Conservation (phyloP, 2,329 filamentous ascomycete species). For the Colletotrichum euphorbiae region DNA sequence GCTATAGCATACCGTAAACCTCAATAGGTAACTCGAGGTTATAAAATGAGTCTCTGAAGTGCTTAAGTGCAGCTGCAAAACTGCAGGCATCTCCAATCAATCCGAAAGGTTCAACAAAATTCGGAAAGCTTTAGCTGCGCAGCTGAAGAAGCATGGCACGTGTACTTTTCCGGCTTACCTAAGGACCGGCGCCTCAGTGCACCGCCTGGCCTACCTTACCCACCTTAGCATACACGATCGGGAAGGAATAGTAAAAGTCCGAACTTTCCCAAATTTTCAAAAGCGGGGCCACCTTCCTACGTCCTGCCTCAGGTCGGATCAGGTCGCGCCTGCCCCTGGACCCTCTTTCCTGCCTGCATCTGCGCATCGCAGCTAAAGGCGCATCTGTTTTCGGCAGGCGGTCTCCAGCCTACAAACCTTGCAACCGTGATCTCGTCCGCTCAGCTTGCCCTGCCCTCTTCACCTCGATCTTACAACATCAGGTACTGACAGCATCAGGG, state of each 20-base stretch:
- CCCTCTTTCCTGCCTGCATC: neutral
- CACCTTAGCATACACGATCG: neutral
- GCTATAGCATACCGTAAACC: no score
- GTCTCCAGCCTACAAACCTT: constrained; percentile 37
- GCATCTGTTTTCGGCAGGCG: constrained; percentile 36
- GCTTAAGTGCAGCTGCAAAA: no score
- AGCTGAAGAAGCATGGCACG: constrained; percentile 1
- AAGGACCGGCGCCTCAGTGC: neutral
- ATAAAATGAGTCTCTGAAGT: no score
- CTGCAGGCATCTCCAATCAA: no score
- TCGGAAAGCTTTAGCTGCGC: neutral
- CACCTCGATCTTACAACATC: neutral
- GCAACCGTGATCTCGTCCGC: constrained; percentile 11
- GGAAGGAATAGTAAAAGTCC: constrained; percentile 12
- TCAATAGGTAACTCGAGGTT: no score
- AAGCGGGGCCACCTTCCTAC: neutral
- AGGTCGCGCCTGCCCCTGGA: neutral
- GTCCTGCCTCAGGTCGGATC: neutral
- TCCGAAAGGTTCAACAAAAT: no score
- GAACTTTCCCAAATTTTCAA: constrained; percentile 10
- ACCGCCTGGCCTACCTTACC: rapidly evolving
- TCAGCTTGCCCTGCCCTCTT: constrained; percentile 20
- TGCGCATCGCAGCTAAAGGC: constrained; percentile 17
- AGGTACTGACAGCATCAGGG: constrained; percentile 15
- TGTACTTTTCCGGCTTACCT: neutral